Evolutionary conservation across 768 basidiomycete genomes (phyloP), one percentile per base, ranked within the genome.

Genomic region (Aureoboletus auriporus): DNA sequence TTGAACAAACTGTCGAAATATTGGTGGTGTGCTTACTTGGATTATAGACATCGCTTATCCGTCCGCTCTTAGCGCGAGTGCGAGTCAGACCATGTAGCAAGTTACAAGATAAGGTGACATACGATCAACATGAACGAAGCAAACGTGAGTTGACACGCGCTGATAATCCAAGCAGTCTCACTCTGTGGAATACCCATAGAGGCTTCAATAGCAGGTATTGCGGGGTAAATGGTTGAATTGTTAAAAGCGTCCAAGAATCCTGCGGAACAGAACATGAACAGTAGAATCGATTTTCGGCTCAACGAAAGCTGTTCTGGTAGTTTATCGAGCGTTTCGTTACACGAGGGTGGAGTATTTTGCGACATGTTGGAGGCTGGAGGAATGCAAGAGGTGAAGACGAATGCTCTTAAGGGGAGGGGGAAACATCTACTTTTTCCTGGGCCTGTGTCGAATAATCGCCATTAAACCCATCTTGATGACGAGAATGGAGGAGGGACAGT

Each of bases 121-220:
- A 63, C 59, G 10, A 63, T 53, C 27, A 63, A 39, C 14, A 63
- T 58, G 45, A 76, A 69, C 2, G 75, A 65, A 10, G 76, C 71
- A 57, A 76, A 78, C 2, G 76, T 77, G 28, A 78, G 61, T 36
- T 75, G 71, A 50, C 69, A 76, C 11, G 72, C 74, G 37, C 71
- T 69, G 23, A 74, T 55, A 5, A 75, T 47, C 75, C 76, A 77
- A 30, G 67, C 45, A 5, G 50, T 41, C 27, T 56, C 57, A 17
- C 45, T 45, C 30, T 33, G 37, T 11, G 47, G 39, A 4, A 58
- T 56, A 23, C 38, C 53, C 37, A 45, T 49, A 23, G 46, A 48
- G 11, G 17, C 6, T 33, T 61, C 53, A 26, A 75, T 62, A 29
- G 59, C 57, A 16, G 73, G 72, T 39, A 75, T 66, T 11, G 68